phyloP scores from a whole-genome alignment of 345 rosid species.

The Clausena lansium region DNA sequence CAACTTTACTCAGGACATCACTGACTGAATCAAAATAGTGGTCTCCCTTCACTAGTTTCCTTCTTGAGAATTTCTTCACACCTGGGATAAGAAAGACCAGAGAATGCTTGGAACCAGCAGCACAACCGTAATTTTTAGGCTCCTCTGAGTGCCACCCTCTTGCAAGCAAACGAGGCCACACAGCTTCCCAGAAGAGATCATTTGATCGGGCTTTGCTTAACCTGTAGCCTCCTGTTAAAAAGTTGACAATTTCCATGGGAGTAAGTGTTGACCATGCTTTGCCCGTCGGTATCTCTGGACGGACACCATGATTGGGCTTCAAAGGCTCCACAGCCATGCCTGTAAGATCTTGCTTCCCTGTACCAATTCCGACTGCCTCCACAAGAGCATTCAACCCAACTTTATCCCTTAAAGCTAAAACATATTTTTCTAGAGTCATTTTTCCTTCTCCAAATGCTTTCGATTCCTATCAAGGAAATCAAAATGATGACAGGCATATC shows the following conservation, averaged over 20 bases:
- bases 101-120: constrained; percentile 38
- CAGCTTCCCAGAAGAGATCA: constrained; percentile 95
- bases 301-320: constrained; percentile 41
- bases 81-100: constrained; percentile 79
- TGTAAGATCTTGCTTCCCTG: constrained; percentile 60
- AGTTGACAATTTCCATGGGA: constrained; percentile 51
- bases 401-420: constrained; percentile 49
- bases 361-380: constrained; percentile 55
- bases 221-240: constrained; percentile 63
- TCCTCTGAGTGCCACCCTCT: constrained; percentile 94
- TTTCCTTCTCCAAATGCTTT: constrained; percentile 51
- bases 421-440: constrained; percentile 55
- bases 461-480: constrained; percentile 30
- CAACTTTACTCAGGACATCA: constrained; percentile 55
- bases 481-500: not conserved
- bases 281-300: constrained; percentile 55
- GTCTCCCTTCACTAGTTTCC: constrained; percentile 67
- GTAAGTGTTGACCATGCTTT: constrained; percentile 62
- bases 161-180: constrained; percentile 87
- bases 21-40: constrained; percentile 71
- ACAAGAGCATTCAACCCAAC: constrained; percentile 44
- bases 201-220: constrained; percentile 76
- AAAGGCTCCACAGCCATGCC: constrained; percentile 51
- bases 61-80: constrained; percentile 64
- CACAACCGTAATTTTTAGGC: constrained; percentile 41